phyloP scores from a whole-genome alignment of 73 alveolate genomes.

The Paramecium octaurelia region DNA sequence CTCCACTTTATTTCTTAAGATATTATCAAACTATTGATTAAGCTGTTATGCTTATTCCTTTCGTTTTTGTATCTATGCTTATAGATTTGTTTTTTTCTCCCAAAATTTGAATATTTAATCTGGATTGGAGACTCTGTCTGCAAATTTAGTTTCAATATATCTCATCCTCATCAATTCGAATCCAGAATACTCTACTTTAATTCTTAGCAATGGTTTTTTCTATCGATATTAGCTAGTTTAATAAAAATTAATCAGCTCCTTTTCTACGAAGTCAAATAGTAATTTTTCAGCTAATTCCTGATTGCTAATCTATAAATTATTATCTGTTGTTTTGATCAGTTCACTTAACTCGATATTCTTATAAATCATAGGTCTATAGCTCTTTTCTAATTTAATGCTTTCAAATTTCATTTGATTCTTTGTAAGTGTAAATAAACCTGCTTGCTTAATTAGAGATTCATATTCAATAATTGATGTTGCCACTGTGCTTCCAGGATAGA shows the following conservation, averaged over 20 bases:
- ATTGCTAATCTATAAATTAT: slow-evolving; percentile 63
- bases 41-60: neutral
- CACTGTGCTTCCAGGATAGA: slow-evolving; percentile 94
- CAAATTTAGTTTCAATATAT: neutral
- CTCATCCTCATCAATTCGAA: slow-evolving; percentile 47
- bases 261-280: slow-evolving; percentile 53
- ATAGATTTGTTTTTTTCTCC: neutral
- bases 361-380: slow-evolving; percentile 82
- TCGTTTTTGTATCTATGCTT: neutral
- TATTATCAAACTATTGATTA: neutral
- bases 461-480: slow-evolving; percentile 93
- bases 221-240: neutral
- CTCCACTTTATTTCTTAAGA: neutral
- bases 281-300: slow-evolving; percentile 74
- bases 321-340: slow-evolving; percentile 63
- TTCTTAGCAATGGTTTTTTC: slow-evolving; percentile 59
- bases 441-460: slow-evolving; percentile 85
- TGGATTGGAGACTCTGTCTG: slow-evolving; percentile 3
- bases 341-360: slow-evolving; percentile 78
- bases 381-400: slow-evolving; percentile 72
- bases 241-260: neutral
- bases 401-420: slow-evolving; percentile 71
- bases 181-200: slow-evolving; percentile 69
- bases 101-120: slow-evolving; percentile 15
- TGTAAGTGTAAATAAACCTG: slow-evolving; percentile 77